Evolutionary conservation across 176 grass and related monocot species (phyloP).

Genomic region (Oryza glumipatula): DNA sequence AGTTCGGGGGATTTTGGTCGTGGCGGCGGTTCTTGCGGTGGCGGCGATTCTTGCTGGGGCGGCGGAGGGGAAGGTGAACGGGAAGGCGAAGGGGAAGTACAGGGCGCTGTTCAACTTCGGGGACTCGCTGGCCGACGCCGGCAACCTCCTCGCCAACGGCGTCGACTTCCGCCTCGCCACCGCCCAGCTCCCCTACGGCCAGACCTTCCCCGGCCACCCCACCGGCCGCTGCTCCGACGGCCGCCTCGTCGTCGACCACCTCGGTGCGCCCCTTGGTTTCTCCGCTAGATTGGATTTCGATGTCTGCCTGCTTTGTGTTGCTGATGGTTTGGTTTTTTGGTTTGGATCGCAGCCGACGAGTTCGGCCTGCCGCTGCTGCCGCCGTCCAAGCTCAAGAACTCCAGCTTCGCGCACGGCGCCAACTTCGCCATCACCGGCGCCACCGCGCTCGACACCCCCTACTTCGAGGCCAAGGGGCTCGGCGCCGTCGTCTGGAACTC

Average conservation of each 20-base stretch:
- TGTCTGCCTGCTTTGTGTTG: background rate
- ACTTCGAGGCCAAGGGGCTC: constrained; percentile 68
- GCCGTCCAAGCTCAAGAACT: constrained; percentile 68
- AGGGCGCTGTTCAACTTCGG: constrained; percentile 84
- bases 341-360: constrained; percentile 62
- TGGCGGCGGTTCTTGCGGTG: background rate
- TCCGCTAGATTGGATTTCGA: background rate
- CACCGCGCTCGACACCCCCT: constrained; percentile 79
- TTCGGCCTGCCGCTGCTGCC: constrained; percentile 71
- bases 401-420: constrained; percentile 66
- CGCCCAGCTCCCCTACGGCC: constrained; percentile 65
- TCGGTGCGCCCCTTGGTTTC: constrained; percentile 37
- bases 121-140: constrained; percentile 80
- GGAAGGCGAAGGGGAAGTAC: constrained; percentile 53
- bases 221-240: constrained; percentile 91
- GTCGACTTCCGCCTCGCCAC: constrained; percentile 58
- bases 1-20: background rate
- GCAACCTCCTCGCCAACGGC: constrained; percentile 72
- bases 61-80: background rate
- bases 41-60: background rate
- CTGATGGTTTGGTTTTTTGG: constrained; percentile 22
- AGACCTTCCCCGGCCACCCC: constrained; percentile 70
- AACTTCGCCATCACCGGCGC: constrained; percentile 95
- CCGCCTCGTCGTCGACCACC: constrained; percentile 83
- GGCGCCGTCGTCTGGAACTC: constrained; percentile 74